These are phyloP conservation scores for Neofusicoccum sp. DNA, from an alignment of 2,329 filamentous ascomycete genomes.

Conservation along the genomic window DNA sequence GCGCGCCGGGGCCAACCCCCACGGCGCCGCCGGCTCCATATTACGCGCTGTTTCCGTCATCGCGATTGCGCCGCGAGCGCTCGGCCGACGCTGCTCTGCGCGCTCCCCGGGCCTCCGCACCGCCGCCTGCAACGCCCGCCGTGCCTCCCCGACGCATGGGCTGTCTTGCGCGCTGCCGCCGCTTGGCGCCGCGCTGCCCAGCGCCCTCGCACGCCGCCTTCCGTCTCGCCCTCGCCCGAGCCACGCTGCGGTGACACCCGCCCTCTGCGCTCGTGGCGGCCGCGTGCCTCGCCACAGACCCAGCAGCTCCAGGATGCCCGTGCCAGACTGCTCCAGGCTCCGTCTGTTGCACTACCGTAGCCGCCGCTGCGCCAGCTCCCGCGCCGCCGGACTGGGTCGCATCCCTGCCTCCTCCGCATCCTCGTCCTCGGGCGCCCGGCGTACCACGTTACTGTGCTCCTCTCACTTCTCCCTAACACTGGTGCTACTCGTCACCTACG, in stretches of 20 bases:
- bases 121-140: not conserved
- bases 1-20: conserved; percentile 4
- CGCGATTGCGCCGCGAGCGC: not conserved
- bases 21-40: conserved; percentile 13
- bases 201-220: no score
- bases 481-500: not conserved
- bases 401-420: conserved; percentile 10
- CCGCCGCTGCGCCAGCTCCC: conserved; percentile 12
- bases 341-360: not conserved
- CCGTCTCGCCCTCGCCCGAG: no score
- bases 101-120: conserved; percentile 8
- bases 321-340: not conserved
- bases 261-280: no score
- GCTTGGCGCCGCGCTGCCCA: not conserved
- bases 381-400: conserved; percentile 5
- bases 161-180: not conserved
- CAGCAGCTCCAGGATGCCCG: not conserved
- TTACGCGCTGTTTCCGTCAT: conserved; percentile 13
- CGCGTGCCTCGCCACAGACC: not conserved
- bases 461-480: not conserved
- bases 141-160: not conserved
- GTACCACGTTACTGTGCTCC: not conserved
- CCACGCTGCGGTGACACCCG: no score
- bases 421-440: not conserved
- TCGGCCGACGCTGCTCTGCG: conserved; percentile 4